Evolutionary conservation across 139 green algal species (phyloP).

Genomic region (Nannochloris sp.): DNA sequence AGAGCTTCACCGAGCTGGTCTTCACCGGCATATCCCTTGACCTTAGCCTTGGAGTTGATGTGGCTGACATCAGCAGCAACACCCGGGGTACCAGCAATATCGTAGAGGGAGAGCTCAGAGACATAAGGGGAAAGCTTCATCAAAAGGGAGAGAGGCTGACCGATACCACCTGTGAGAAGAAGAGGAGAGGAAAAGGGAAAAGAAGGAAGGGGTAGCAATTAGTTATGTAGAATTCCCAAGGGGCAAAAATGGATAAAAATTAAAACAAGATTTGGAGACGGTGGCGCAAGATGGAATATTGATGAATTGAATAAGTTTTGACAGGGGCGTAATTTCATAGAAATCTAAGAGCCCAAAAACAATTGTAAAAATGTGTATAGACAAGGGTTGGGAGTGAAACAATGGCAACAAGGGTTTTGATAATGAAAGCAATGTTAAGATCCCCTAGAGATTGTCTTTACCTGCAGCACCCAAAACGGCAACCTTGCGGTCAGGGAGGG

Average conservation of each 20-base stretch:
- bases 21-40: constrained; percentile 59
- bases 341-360: no score
- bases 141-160: constrained; percentile 85
- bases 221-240: no score
- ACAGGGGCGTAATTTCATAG: no score
- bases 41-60: constrained; percentile 87
- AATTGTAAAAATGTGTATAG: no score
- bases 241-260: no score
- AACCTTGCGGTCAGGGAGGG: constrained; percentile 61
- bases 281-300: no score
- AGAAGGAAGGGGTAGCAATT: no score
- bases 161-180: constrained; percentile 80
- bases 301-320: no score
- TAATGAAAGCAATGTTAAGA: not conserved
- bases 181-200: no score
- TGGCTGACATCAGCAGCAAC: constrained; percentile 92
- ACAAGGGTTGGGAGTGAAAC: no score
- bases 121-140: constrained; percentile 87
- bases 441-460: not conserved
- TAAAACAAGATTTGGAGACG: no score
- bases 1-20: constrained; percentile 69
- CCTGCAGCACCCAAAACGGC: constrained; percentile 75
- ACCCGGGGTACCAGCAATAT: constrained; percentile 80
- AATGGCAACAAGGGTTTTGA: no score
- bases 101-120: constrained; percentile 72